Base-by-base conservation (phyloP, 2,329 filamentous ascomycete species). In the Trichocomaceae sp. region DNA sequence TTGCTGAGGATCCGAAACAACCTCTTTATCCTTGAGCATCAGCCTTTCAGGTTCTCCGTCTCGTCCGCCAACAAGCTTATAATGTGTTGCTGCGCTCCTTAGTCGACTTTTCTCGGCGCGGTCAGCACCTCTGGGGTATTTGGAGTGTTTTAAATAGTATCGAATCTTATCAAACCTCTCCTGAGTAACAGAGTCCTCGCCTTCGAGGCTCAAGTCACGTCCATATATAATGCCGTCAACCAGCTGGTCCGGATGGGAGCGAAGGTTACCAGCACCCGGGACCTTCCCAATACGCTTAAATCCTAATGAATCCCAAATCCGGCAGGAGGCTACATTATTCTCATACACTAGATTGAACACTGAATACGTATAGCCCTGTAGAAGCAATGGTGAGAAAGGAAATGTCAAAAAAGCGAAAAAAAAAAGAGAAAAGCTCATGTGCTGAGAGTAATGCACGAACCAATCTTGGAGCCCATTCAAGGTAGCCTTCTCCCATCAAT, bases 121-220 rank as follows among this genome's bases (percentile, higher is more conserved):
- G 77, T 96, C 90, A 67, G 92, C 91, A 59, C 91, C 92, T 64
- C 86, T 85, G 57, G 93, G 93, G 71, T 99, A 97, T 71, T 91
- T 90, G 67, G 86, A 87, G 71, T 91, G 90, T 74, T 95, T 95
- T 67, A 97, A 84, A 74, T 97, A 97, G 78, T 88, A 97, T 67
- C 91, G 87, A 70, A 97, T 97, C 79, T 96, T 96, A 78, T 96
- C 92, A 78, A 97, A 97, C 63, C 93, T 88, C 76, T 96, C 91
- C 77, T 96, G 91, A 71, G 87, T 91, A 64, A 92, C 86, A 69
- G 88, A 85, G 70, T 93, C 88, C 68, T 93, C 89, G 64, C 81
- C 82, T 64, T 89, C 86, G 37, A 77, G 73, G 59, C 75, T 78
- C 22, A 79, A 67, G 55, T 84, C 81, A 22, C 82, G 75, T 5